Evolutionary conservation across 1,284 basidiomycete genomes (phyloP).

Genomic region (Volvariella surrecta): DNA sequence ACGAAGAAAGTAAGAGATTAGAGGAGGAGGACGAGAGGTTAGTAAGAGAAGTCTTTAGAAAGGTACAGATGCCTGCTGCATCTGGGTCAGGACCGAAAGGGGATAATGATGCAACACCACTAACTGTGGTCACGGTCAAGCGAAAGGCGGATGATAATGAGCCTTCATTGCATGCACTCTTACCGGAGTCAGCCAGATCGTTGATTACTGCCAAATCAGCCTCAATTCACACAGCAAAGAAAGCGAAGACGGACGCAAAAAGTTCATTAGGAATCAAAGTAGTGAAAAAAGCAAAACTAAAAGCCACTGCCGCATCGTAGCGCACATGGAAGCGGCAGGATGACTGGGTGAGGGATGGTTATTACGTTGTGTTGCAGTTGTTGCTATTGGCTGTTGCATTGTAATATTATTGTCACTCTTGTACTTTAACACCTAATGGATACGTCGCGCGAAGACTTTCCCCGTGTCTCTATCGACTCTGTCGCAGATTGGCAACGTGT

Average conservation of each 20-base stretch:
- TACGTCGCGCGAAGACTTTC: slow-evolving; percentile 44
- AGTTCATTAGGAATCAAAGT: slow-evolving; percentile 68
- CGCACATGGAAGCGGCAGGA: too few species aligned
- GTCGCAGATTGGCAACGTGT: slow-evolving; percentile 55
- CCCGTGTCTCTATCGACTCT: slow-evolving; percentile 55
- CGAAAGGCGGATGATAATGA: slow-evolving; percentile 69
- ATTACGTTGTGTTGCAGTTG: neutral
- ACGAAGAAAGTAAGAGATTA: slow-evolving; percentile 51
- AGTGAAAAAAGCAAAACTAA: slow-evolving; percentile 43
- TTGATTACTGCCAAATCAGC: slow-evolving; percentile 46
- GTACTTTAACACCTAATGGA: neutral
- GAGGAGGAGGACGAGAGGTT: slow-evolving; percentile 91
- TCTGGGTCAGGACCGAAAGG: slow-evolving; percentile 13
- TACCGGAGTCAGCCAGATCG: slow-evolving; percentile 66
- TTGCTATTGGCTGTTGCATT: neutral
- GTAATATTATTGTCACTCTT: neutral
- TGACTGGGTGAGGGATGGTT: neutral
- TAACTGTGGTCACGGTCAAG: slow-evolving; percentile 62
- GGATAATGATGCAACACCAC: slow-evolving; percentile 12
- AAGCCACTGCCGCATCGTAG: slow-evolving; percentile 6
- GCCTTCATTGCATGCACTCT: slow-evolving; percentile 60
- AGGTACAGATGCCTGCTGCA: slow-evolving; percentile 41
- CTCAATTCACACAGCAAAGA: slow-evolving; percentile 41
- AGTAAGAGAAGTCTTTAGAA: slow-evolving; percentile 82
- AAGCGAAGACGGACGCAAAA: slow-evolving; percentile 53